Conservation (phyloP, 768 basidiomycete species). For the Suillus subalutaceus region DNA sequence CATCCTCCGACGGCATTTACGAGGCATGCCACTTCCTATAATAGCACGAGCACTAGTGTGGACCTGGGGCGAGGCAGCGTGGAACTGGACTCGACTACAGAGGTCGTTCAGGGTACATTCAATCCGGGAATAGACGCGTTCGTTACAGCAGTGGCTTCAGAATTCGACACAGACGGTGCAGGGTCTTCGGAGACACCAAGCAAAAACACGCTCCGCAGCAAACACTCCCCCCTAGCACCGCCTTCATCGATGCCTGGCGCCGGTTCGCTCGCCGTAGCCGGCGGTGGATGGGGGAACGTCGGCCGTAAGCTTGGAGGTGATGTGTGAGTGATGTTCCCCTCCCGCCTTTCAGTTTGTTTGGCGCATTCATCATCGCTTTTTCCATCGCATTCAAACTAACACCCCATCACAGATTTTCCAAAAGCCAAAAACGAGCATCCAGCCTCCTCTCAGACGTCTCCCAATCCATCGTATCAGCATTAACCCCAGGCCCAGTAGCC, state of each 20-base stretch:
- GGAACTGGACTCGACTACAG: background rate
- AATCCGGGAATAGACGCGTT: background rate
- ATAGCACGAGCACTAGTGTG: conserved; percentile 2
- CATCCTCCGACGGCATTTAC: conserved; percentile 7
- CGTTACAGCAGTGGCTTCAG: background rate
- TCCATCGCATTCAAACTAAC: background rate
- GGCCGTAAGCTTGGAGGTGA: conserved; percentile 63
- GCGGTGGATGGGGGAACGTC: conserved; percentile 47
- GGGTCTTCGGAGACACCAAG: background rate
- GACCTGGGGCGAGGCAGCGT: conserved; percentile 1
- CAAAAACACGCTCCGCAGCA: background rate
- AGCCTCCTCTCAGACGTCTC: conserved; percentile 67
- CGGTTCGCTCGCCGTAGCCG: conserved; percentile 37
- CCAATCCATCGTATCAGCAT: conserved; percentile 52
- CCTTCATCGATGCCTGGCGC: conserved; percentile 44
- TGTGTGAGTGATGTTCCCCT: conserved; percentile 43
- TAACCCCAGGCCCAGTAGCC: conserved; percentile 41
- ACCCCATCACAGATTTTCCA: conserved; percentile 52
- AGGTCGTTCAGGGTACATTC: background rate
- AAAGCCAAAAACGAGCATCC: conserved; percentile 70
- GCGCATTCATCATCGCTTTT: background rate
- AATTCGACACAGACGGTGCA: background rate
- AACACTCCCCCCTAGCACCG: conserved; percentile 28
- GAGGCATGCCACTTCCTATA: conserved; percentile 2
- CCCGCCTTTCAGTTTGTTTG: background rate